phyloP scores from a whole-genome alignment of 345 rosid genomes.

The Linum trigynum region DNA sequence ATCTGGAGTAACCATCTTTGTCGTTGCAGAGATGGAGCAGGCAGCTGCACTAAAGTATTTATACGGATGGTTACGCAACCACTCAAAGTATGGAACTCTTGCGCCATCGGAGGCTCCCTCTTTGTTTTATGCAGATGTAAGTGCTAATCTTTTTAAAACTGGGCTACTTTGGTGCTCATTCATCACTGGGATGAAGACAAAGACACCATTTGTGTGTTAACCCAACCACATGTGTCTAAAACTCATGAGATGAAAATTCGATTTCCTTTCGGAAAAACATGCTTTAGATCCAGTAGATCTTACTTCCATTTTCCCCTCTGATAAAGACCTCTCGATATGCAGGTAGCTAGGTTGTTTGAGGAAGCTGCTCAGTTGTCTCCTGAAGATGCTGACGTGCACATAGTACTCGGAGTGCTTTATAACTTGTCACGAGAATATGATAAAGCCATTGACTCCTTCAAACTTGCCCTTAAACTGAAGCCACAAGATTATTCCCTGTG shows the following conservation, averaged over 20 bases:
- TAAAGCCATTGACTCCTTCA: slow-evolving; percentile 75
- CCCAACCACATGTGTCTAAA: no score
- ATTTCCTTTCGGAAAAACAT: no score
- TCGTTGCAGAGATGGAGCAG: slow-evolving; percentile 79
- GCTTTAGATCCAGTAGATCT: not conserved
- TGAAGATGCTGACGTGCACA: slow-evolving; percentile 96
- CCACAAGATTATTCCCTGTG: slow-evolving; percentile 98
- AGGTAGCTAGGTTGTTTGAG: slow-evolving; percentile 74
- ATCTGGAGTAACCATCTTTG: not conserved
- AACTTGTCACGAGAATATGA: slow-evolving; percentile 90
- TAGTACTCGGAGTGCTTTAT: slow-evolving; percentile 85
- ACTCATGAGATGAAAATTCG: no score
- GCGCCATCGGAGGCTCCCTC: slow-evolving; percentile 60
- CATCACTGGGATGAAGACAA: not conserved
- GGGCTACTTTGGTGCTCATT: not conserved
- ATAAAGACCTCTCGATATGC: slow-evolving; percentile 1
- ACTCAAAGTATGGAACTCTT: slow-evolving; percentile 71
- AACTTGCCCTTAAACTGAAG: slow-evolving; percentile 73
- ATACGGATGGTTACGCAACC: slow-evolving; percentile 86
- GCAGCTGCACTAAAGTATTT: slow-evolving; percentile 84
- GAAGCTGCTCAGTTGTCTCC: slow-evolving; percentile 89
- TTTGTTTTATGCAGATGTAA: slow-evolving; percentile 79
- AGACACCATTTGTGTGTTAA: not conserved
- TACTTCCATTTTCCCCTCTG: not conserved
- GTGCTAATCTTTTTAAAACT: slow-evolving; percentile 17